Base-by-base conservation (phyloP, 768 basidiomycete species). In the Tylopilus subfusipes region DNA sequence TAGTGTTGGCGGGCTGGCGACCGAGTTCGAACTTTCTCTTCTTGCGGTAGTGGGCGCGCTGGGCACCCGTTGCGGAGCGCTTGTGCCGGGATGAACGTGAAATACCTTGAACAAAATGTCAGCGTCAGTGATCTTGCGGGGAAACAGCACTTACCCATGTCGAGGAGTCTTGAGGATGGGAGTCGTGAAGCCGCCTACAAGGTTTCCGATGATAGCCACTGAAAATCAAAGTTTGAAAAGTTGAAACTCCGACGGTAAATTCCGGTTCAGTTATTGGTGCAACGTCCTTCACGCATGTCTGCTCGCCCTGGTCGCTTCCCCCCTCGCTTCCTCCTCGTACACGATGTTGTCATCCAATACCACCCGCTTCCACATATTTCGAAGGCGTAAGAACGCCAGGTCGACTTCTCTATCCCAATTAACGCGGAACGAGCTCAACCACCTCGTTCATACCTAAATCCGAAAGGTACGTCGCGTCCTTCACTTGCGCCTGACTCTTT, bases 11-110 rank as follows among this genome's bases (percentile, higher is more conserved):
- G 54, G 97, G 80, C 73, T 98, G 97, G 72, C 97, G 93, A 72
- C 96, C 97, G 68, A 98, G 86, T 83, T 99, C 97, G 78, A 98
- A 98, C 81, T 98, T 98, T 88, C 97, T 87, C 92, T 98, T 99
- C 85, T 99, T 99, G 82, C 96, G 93, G 80, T 94, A 96, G 78
- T 89, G 85, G 66, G 93, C 85, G 67, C 90, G 88, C 76, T 93
- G 90, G 56, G 90, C 92, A 68, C 92, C 96, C 46, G 93, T 87
- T 66, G 83, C 88, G 63, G 93, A 90, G 72, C 95, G 93, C 79
- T 98, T 98, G 83, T 98, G 93, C 73, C 96, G 84, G 68, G 94
- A 96, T 61, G 93, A 84, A 68, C 96, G 89, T 69, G 96, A 90
- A 74, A 98, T 98, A 93, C 95, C 95, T 93, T 64, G 30, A 6